These are phyloP conservation scores for Leccinellum albellum DNA, from an alignment of 768 basidiomycete genomes.

Conservation along the genomic window DNA sequence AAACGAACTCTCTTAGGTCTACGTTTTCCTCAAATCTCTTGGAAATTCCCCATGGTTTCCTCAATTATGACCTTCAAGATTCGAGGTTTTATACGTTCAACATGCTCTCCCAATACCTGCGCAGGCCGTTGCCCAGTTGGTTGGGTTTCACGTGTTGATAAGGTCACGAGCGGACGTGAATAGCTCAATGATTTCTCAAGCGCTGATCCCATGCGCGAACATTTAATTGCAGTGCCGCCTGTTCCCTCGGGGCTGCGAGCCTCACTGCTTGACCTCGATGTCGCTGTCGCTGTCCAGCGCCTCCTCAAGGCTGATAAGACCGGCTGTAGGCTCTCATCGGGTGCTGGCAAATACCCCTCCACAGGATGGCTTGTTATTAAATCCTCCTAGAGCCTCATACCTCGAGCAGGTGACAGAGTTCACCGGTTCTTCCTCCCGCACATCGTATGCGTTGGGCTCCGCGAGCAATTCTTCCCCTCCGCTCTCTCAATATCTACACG, in stretches of 20 bases:
- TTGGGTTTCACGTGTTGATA: conserved; percentile 6
- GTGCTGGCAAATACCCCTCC: conserved; percentile 11
- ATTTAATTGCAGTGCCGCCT: not conserved
- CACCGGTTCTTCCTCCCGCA: conserved; percentile 16
- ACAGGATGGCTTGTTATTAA: not conserved
- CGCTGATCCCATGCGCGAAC: not conserved
- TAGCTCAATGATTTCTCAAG: not conserved
- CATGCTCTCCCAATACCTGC: not conserved
- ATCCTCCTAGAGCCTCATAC: conserved; percentile 26
- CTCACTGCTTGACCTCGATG: not conserved
- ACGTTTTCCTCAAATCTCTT: not conserved
- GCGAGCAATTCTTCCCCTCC: conserved; percentile 23
- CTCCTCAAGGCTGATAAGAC: conserved; percentile 20
- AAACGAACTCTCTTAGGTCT: not conserved
- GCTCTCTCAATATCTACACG: conserved; percentile 11
- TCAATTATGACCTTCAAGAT: not conserved
- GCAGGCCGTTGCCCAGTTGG: not conserved
- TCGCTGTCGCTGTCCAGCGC: conserved; percentile 4
- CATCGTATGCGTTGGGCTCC: conserved; percentile 19
- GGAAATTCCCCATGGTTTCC: not conserved
- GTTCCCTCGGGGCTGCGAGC: not conserved
- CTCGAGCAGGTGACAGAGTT: conserved; percentile 21
- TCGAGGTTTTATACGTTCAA: not conserved
- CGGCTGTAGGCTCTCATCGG: conserved; percentile 7
- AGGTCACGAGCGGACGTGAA: not conserved